These are phyloP conservation scores for Coniochaeta sp. DNA, from an alignment of 2,329 filamentous ascomycete genomes.

Conservation along the genomic window DNA sequence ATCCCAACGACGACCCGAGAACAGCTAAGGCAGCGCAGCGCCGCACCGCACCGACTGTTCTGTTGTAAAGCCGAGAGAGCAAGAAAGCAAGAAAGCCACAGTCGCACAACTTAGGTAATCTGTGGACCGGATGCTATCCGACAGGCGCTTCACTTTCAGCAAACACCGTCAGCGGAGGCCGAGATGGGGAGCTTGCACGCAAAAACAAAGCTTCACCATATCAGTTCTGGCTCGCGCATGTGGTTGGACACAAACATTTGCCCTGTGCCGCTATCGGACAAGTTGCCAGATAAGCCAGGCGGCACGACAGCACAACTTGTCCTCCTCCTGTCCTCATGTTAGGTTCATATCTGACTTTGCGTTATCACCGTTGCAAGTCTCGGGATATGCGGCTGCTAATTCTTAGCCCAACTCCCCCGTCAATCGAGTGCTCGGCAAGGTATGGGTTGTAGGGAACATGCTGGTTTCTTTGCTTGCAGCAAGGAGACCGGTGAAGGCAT, in stretches of 20 bases:
- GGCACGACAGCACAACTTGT: not conserved
- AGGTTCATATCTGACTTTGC: not conserved
- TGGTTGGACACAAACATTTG: not conserved
- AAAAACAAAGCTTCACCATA: not conserved
- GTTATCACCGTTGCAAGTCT: not conserved
- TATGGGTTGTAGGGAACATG: not conserved
- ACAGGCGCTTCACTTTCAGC: not conserved
- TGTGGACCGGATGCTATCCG: not conserved
- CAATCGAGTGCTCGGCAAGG: not conserved
- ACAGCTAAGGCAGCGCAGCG: too few relatives aligned
- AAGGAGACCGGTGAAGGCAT: not conserved
- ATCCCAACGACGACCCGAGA: too few relatives aligned
- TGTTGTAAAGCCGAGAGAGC: not conserved
- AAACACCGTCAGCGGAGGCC: not conserved
- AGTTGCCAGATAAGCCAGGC: not conserved
- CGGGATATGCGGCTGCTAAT: not conserved
- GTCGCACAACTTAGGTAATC: not conserved
- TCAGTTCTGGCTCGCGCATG: not conserved
- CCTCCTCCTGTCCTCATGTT: not conserved
- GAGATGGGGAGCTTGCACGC: not conserved
- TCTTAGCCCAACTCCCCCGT: not conserved
- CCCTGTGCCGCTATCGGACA: not conserved
- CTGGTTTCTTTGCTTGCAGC: not conserved
- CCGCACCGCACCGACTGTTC: too few relatives aligned
- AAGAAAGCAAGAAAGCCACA: not conserved